Base-by-base conservation (phyloP, 2,329 filamentous ascomycete species). In the Fusarium chlamydosporum region DNA sequence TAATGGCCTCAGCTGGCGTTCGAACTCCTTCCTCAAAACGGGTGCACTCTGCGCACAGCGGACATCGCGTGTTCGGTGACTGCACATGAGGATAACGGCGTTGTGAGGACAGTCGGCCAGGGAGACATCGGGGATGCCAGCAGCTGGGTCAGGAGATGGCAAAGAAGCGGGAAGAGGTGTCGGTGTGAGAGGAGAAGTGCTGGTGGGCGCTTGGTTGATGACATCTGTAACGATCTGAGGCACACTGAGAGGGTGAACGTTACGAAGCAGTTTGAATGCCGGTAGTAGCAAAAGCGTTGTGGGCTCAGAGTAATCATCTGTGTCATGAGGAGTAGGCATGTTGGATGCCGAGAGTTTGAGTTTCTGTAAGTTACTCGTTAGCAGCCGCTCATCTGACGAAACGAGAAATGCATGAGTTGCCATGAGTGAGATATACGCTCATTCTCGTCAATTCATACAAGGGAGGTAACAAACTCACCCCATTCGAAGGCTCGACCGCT, bases 31-130 rank as follows among this genome's bases (percentile, higher is more conserved):
- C 45, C 90, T 88, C n/a, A 98, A 83, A 4, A 99, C 84, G 4
- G 96, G 96, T 2, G 96, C 96, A 34, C 92, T 96, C 82, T 97
- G 94, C 1, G 95, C 96, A 78, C 96, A 98, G 73, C 96, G 92
- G 0, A 93, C 94, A 79, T 98, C 96, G 66, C 96, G 91, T n/a
- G 93, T 97, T 75, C 89, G 89, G 77, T 98, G 96, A 45, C 92
- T 97, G 84, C 96, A 99, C 76, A 99, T 90, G 51, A 99, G 88
- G 75, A 99, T 93, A 27, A 98, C 86, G 69, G 91, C 94, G 65
- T 88, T 86, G 83, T 98, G 95, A 5, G 94, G 93, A 71, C 90
- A 94, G 6, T 91, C 85, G 29, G 57, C 53, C 23, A 72, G 79
- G 2, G 75, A 76, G 33, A 84, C 74, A 31, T 76, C 73, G 3